phyloP scores from a whole-genome alignment of 768 basidiomycete genomes.

The Rhodotorula babjevae region DNA sequence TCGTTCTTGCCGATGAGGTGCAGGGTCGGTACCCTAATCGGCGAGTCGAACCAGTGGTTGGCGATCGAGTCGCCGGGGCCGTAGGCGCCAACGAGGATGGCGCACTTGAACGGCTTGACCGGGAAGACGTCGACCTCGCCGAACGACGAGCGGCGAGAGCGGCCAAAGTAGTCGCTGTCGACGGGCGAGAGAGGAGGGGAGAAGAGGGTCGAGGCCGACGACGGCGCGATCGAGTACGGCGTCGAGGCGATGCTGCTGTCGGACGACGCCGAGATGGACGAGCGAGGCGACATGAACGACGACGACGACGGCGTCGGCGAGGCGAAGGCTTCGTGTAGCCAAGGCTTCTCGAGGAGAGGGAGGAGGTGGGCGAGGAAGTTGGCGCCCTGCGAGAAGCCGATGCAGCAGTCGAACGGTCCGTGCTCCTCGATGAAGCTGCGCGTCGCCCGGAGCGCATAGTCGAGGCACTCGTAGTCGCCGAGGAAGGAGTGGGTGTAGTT shows the following conservation, averaged over 20 bases:
- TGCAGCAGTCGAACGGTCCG: not conserved
- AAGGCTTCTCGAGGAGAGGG: not conserved
- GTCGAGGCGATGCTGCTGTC: not conserved
- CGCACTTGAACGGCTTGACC: slow-evolving; percentile 4
- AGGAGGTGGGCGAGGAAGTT: not conserved
- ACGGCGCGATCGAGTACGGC: not conserved
- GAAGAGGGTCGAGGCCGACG: too few relatives aligned
- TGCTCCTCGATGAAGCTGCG: not conserved
- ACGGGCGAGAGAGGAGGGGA: not conserved
- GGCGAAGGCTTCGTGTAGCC: not conserved
- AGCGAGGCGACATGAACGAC: not conserved
- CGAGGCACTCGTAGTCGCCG: not conserved
- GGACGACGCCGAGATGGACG: not conserved
- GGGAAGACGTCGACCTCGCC: not conserved
- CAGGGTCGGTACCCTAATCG: not conserved
- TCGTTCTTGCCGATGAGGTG: slow-evolving; percentile 1
- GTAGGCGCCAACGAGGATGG: not conserved
- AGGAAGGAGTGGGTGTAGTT: not conserved
- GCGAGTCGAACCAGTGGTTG: not conserved
- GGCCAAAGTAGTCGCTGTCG: not conserved
- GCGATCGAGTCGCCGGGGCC: not conserved
- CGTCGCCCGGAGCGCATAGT: not conserved
- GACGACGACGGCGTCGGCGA: not conserved
- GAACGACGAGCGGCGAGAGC: not conserved
- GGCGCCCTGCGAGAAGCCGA: slow-evolving; percentile 2